Percentiles rank a stretch among this genome's conserved stretches.
phyloP scores from a whole-genome alignment of 352 stramenopile species.

The Peronospora destructor region DNA sequence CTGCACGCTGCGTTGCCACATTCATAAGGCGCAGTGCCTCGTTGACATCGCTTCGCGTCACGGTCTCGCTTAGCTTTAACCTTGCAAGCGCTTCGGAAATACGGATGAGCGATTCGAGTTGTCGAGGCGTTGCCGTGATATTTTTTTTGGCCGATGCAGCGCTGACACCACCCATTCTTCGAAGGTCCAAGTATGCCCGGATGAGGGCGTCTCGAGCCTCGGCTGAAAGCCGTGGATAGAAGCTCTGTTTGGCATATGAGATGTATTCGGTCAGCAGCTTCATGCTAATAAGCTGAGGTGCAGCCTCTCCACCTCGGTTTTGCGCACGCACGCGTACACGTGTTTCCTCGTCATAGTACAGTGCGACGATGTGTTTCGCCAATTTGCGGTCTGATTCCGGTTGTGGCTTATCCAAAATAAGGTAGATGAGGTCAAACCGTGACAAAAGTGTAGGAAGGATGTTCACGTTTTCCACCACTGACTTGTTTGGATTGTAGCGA shows the following conservation, averaged over 20 bases:
- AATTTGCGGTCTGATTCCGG: constrained; percentile 91
- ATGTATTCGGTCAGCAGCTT: constrained; percentile 93
- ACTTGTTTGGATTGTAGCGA: constrained; percentile 97
- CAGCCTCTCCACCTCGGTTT: constrained; percentile 18
- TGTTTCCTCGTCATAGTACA: constrained; percentile 91
- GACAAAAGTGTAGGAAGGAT: constrained; percentile 96
- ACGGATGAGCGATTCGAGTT: constrained; percentile 98
- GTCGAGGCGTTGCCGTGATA: constrained; percentile 96
- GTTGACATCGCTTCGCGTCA: constrained; percentile 81
- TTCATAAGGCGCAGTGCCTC: constrained; percentile 97
- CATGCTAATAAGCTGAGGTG: constrained; percentile 67
- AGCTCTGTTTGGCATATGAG: constrained; percentile 89
- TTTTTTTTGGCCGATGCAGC: constrained; percentile 83
- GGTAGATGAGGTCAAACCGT: constrained; percentile 99
- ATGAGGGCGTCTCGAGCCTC: constrained; percentile 89
- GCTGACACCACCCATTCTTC: constrained; percentile 57
- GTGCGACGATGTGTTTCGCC: constrained; percentile 94
- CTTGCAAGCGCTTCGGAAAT: constrained; percentile 94
- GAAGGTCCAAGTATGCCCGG: constrained; percentile 90
- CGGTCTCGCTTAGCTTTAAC: constrained; percentile 85
- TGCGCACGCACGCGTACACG: constrained; percentile 35
- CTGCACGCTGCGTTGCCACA: constrained; percentile 93
- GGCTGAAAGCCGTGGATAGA: constrained; percentile 88
- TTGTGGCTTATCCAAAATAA: constrained; percentile 97
- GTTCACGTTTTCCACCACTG: constrained; percentile 98